Evolutionary conservation across 495 filamentous ascomycete species (phyloP).

Genomic region (Aspergillus bertholletiae): DNA sequence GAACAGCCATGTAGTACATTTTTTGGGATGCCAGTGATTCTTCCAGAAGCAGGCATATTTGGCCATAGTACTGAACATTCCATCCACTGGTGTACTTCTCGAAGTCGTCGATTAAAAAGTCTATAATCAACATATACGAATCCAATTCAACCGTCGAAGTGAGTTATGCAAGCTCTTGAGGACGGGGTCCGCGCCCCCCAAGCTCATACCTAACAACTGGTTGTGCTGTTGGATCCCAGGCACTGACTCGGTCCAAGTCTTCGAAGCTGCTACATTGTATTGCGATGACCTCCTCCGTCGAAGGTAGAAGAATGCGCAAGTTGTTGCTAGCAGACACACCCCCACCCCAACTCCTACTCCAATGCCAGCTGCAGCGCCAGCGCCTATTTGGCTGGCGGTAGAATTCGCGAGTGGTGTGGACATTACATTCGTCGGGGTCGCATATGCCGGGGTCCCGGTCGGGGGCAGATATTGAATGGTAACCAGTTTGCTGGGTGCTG

Average conservation of each 20-base stretch:
- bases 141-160: too few species aligned
- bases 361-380: constrained; percentile 6
- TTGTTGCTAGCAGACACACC: neutral
- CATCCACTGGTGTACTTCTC: too few species aligned
- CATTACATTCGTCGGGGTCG: neutral
- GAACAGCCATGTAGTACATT: too few species aligned
- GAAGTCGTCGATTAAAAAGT: too few species aligned
- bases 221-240: neutral
- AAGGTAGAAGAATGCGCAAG: neutral
- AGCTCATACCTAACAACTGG: neutral
- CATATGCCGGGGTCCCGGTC: neutral
- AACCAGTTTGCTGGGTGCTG: constrained; percentile 3
- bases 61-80: too few species aligned
- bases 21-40: too few species aligned
- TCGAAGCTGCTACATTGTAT: neutral
- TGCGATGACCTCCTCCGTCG: neutral
- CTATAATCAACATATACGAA: too few species aligned
- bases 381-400: neutral
- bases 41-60: too few species aligned
- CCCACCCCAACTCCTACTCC: constrained; percentile 1
- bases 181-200: neutral
- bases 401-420: neutral
- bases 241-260: neutral
- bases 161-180: neutral
- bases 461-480: constrained; percentile 9